Conservation (phyloP, 768 basidiomycete genomes). For the Pilatotrama ljubarskyi region DNA sequence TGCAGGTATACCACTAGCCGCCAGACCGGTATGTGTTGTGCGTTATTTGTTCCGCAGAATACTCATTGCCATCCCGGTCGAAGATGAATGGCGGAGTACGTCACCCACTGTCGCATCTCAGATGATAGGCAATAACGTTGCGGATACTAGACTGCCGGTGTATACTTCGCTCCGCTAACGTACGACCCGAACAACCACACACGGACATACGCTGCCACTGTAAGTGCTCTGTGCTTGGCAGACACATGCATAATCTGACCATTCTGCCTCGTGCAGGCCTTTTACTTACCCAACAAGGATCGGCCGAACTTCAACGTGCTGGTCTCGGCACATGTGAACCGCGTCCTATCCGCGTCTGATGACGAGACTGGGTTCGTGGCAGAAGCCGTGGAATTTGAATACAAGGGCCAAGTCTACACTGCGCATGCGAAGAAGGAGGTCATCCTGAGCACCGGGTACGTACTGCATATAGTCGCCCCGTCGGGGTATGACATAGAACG, state of each 20-base stretch:
- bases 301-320: constrained; percentile 35
- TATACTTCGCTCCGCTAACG: constrained; percentile 17
- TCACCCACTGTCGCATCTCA: not conserved
- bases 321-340: constrained; percentile 30
- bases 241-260: not conserved
- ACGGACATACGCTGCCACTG: constrained; percentile 29
- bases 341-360: constrained; percentile 23
- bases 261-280: constrained; percentile 22
- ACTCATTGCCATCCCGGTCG: not conserved
- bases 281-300: constrained; percentile 26
- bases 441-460: constrained; percentile 32
- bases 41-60: not conserved
- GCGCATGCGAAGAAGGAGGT: constrained; percentile 51
- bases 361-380: constrained; percentile 35
- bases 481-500: no score
- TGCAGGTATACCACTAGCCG: constrained; percentile 15
- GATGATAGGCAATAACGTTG: constrained; percentile 6
- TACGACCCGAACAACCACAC: constrained; percentile 21
- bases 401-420: constrained; percentile 30
- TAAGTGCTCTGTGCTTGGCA: constrained; percentile 11
- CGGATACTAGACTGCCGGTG: constrained; percentile 18
- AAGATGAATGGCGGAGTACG: constrained; percentile 28
- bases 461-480: not conserved
- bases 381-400: constrained; percentile 48
- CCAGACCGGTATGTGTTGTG: constrained; percentile 16